Evolutionary conservation across 73 alveolate genomes (phyloP).

Genomic region (Paramecium sonneborni): DNA sequence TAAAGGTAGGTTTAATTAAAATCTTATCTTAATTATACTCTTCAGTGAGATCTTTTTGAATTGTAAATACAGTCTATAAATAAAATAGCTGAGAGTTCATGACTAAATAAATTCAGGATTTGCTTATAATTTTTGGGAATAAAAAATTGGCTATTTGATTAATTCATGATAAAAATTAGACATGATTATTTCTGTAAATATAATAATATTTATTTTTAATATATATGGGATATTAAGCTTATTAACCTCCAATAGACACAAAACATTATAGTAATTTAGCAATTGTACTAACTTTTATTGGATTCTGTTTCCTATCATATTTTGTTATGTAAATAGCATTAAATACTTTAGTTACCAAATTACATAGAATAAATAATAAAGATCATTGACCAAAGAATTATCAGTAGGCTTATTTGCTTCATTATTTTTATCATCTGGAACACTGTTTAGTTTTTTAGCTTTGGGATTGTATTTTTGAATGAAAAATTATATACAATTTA

Average conservation of each 20-base stretch:
- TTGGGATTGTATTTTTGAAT: slow-evolving; percentile 67
- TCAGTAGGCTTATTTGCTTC: slow-evolving; percentile 59
- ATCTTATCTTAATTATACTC: slow-evolving; percentile 14
- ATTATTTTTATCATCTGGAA: slow-evolving; percentile 64
- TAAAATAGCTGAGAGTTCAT: neutral
- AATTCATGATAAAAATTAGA: neutral
- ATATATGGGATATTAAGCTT: slow-evolving; percentile 42
- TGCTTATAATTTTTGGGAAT: neutral
- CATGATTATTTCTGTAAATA: neutral
- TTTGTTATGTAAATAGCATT: slow-evolving; percentile 55
- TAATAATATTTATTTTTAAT: neutral
- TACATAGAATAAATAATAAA: slow-evolving; percentile 46
- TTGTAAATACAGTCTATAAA: neutral
- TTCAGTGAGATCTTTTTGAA: slow-evolving; percentile 20
- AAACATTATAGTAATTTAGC: slow-evolving; percentile 62
- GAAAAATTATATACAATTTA: neutral
- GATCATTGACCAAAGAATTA: slow-evolving; percentile 65
- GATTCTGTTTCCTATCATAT: slow-evolving; percentile 63
- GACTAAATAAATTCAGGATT: slow-evolving; percentile 16
- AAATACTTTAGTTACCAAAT: slow-evolving; percentile 19
- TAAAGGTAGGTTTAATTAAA: neutral
- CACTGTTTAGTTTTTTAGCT: slow-evolving; percentile 59
- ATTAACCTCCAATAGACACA: slow-evolving; percentile 56
- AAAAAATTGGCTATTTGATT: neutral
- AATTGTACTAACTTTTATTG: slow-evolving; percentile 57